These are phyloP conservation scores for Gloeostereum incarnatum DNA, from an alignment of 768 basidiomycete species.

Conservation along the genomic window DNA sequence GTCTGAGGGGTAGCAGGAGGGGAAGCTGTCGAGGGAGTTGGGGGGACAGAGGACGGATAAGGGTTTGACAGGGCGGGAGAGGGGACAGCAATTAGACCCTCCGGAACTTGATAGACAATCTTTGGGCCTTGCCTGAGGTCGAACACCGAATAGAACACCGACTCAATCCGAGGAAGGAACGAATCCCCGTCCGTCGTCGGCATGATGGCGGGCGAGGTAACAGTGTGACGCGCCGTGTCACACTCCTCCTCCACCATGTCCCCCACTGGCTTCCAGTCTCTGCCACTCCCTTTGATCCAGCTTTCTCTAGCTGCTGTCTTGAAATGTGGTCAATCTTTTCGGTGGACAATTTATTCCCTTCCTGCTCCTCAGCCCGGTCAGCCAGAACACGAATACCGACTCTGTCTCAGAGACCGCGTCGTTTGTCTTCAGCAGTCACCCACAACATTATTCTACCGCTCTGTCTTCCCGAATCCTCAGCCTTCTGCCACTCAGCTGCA, in stretches of 20 bases:
- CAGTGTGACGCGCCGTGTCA: not conserved
- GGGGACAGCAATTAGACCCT: conserved; percentile 65
- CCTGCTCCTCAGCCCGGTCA: conserved; percentile 10
- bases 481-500: conserved; percentile 22
- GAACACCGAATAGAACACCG: conserved; percentile 92
- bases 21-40: conserved; percentile 28
- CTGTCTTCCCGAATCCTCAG: conserved; percentile 47
- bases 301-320: conserved; percentile 72
- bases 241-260: conserved; percentile 16
- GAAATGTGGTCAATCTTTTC: conserved; percentile 80
- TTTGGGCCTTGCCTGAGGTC: conserved; percentile 80
- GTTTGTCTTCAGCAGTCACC: conserved; percentile 72
- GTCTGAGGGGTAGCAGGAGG: conserved; percentile 13
- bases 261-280: conserved; percentile 41
- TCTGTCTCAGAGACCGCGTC: conserved; percentile 76
- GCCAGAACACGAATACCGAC: conserved; percentile 58
- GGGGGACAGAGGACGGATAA: conserved; percentile 21
- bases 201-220: no score
- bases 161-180: conserved; percentile 72
- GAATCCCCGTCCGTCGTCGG: conserved; percentile 49
- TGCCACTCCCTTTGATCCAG: conserved; percentile 57
- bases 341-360: conserved; percentile 57
- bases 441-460: conserved; percentile 62
- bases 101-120: conserved; percentile 90
- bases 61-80: conserved; percentile 15